A percentile compares a stretch with the other conserved stretches of the same genome.
Conservation (phyloP, 805 yeast genomes). For the Starmerella etchellsii region DNA sequence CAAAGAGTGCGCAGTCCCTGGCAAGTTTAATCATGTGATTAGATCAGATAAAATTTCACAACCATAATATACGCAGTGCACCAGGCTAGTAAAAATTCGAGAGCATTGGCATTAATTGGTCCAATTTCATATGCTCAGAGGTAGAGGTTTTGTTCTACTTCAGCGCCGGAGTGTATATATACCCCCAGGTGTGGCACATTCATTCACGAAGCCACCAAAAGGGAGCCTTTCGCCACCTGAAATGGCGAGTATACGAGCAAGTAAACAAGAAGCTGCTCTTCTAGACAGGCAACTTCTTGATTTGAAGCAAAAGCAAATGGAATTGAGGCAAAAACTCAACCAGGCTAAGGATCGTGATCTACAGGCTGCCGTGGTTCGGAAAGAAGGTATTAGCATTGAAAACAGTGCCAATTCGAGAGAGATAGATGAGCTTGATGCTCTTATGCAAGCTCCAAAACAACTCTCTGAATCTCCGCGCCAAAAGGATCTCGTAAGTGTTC, state of each 20-base stretch:
- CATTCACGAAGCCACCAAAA: no score
- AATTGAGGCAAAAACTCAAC: slow-evolving; percentile 8
- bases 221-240: no score
- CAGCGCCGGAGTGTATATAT: background rate
- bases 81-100: no score
- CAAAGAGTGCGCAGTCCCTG: no score
- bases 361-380: slow-evolving; percentile 8
- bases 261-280: slow-evolving; percentile 8
- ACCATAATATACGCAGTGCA: no score
- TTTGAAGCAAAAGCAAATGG: slow-evolving; percentile 11
- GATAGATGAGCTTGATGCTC: slow-evolving; percentile 15
- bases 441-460: background rate
- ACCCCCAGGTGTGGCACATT: background rate
- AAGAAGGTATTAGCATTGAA: slow-evolving; percentile 7
- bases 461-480: background rate
- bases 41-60: no score
- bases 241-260: no score
- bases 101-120: no score
- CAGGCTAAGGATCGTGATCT: slow-evolving; percentile 16
- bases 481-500: background rate
- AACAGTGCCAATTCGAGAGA: slow-evolving; percentile 10
- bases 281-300: slow-evolving; percentile 16
- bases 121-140: background rate
- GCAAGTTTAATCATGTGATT: no score
- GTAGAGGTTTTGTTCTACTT: background rate